Conservation (phyloP, 2,329 filamentous ascomycete genomes). For the Fusarium sp. region DNA sequence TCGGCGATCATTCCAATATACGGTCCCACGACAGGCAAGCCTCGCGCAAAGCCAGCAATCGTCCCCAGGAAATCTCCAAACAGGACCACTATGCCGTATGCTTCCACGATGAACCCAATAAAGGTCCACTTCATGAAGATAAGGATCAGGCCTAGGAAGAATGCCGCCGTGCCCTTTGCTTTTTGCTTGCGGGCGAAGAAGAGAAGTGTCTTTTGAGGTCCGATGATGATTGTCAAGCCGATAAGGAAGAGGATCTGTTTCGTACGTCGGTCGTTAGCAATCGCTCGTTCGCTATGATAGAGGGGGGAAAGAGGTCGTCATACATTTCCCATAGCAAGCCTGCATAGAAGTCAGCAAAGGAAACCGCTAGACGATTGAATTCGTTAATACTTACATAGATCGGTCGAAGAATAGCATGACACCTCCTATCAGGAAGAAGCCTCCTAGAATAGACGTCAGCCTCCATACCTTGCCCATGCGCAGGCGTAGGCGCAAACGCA, state of each 20-base stretch:
- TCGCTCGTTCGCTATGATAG: slow-evolving; percentile 26
- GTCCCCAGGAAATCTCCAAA: slow-evolving; percentile 98
- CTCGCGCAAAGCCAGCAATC: slow-evolving; percentile 87
- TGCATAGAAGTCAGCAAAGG: slow-evolving; percentile 84
- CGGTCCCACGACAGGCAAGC: slow-evolving; percentile 85
- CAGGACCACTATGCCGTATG: slow-evolving; percentile 91
- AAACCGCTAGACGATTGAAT: slow-evolving; percentile 61
- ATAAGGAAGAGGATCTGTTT: slow-evolving; percentile 94
- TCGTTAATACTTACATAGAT: slow-evolving; percentile 75
- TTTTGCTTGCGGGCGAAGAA: slow-evolving; percentile 98
- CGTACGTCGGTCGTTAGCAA: slow-evolving; percentile 18
- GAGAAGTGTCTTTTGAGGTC: slow-evolving; percentile 85
- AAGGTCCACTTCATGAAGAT: slow-evolving; percentile 93
- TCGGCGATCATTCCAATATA: slow-evolving; percentile 83
- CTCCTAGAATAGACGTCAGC: slow-evolving; percentile 67
- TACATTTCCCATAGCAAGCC: slow-evolving; percentile 98
- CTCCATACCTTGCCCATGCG: slow-evolving; percentile 31
- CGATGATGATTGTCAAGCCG: slow-evolving; percentile 95
- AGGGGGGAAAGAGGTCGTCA: slow-evolving; percentile 43
- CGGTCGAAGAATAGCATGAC: slow-evolving; percentile 98
- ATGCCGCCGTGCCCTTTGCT: slow-evolving; percentile 89
- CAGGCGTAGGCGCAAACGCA: slow-evolving; percentile 65
- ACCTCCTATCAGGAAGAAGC: slow-evolving; percentile 93
- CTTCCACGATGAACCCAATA: slow-evolving; percentile 88
- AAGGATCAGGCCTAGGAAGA: slow-evolving; percentile 82